Base-by-base conservation (phyloP, 2,329 filamentous ascomycete genomes). In the Arthrobotrys sphaeroides region DNA sequence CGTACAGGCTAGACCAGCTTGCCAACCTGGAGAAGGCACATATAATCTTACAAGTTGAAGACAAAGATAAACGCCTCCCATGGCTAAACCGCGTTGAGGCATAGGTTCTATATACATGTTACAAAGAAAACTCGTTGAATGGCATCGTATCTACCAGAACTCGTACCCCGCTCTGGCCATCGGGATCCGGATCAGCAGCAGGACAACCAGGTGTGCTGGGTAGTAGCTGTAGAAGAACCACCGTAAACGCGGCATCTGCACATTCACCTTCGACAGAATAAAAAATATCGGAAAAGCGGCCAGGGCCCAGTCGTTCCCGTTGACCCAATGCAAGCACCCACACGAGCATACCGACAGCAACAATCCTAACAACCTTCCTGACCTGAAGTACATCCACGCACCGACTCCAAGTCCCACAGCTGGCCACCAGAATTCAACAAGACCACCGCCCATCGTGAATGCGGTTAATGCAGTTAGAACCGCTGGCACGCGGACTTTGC, bases 381-480 rank as follows among this genome's bases (percentile, higher is more conserved):
- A 65, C 43, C 49, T 59, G 7, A 73, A 73, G 33, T 59, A 73
- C 7, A 51, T 40, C 68, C 68, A 73, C 1, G 68, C 59, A 3
- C 47, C 68, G 9, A 65, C 22, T 16, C 68, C 68, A 18, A 73
- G 40, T 10, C 28, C 64, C 20, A 73, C 49, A 22, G 68, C 68
- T 18, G 49, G 60, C 68, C 68, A 73, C 68, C 68, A 73, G 12
- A 73, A 73, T 66, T 73, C 68, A 26, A 73, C 68, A 7, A 73
- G 51, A 3, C 47, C 68, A 16, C 68, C 68, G 26, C 68, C 68
- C 26, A 73, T 40, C 12, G 53, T 2, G 24, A 73, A 73, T 13
- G 38, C 49, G 10, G n/a, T 31, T 1, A 60, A 9, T 5, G 68
- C 68, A 5, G 49, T 62, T 9, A 65, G n/a, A 0, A 12, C 31